A percentile compares a stretch with the other conserved stretches of the same genome.
Evolutionary conservation across 192 early-diverging fungal genomes (phyloP).

Genomic region (Podila horticola): DNA sequence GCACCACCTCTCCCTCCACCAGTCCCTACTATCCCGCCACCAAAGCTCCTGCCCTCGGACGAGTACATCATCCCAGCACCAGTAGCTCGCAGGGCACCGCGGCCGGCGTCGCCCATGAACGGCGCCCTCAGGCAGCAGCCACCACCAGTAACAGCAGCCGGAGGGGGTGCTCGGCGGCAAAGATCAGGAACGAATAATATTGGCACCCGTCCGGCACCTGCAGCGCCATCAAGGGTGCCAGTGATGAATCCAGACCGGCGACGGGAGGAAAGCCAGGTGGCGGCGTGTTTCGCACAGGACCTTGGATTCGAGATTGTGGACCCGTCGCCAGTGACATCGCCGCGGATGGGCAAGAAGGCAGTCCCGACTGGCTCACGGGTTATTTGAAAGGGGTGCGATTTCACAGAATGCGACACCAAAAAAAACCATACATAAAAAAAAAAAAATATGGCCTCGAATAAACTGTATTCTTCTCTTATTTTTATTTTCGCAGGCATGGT

Average conservation of each 20-base stretch:
- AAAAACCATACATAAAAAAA: no score
- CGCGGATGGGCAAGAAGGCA: neutral
- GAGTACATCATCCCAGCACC: constrained; percentile 40
- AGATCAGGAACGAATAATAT: neutral
- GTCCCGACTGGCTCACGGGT: no score
- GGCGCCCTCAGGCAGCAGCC: neutral
- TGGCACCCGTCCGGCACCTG: neutral
- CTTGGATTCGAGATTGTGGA: constrained; percentile 45
- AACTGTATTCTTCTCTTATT: no score
- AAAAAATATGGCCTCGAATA: no score
- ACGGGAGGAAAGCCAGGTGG: constrained; percentile 29
- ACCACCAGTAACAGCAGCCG: neutral
- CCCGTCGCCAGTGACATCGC: constrained; percentile 17
- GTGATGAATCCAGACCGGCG: neutral
- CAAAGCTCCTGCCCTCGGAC: constrained; percentile 11
- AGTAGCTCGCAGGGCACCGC: constrained; percentile 21
- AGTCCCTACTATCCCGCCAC: constrained; percentile 4
- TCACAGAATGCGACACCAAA: no score
- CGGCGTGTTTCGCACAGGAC: constrained; percentile 37
- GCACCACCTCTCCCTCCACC: neutral
- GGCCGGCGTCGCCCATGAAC: neutral
- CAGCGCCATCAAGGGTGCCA: neutral
- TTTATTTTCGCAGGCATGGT: no score
- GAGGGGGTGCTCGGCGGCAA: neutral
- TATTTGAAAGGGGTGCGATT: no score